Evolutionary conservation across 805 yeast species (phyloP), one percentile per base, ranked within the genome.

Genomic region (Kodamaea jinghongensis): DNA sequence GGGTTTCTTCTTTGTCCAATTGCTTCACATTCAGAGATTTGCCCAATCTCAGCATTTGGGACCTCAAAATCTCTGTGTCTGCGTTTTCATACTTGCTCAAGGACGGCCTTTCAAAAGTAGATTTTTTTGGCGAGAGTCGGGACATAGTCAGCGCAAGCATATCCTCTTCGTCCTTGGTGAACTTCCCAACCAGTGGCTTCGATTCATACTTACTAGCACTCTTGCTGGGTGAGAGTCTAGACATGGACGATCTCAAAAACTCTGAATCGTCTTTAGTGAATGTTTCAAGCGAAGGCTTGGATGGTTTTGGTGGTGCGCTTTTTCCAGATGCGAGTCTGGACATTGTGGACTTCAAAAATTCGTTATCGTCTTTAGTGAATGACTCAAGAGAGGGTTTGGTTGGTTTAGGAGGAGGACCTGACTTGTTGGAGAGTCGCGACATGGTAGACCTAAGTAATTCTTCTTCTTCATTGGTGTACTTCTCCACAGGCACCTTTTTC

Each of bases 31-130:
- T 32, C n/a, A 28, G 26, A 4, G 32, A 32, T 8, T 36, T 41
- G 7, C 52, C 60, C 29, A 63, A 44, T 41, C 47, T 55, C 27
- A 46, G 48, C 48, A 61, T 48, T 36, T 61, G 66, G 2, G 51
- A 28, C 32, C 50, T 42, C 36, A 63, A 47, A 5, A 46, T 38
- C 33, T 55, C 55, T 4, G 56, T 39, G 28, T 63, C 67, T 22
- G 41, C 39, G 10, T 39, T 40, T 35, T 54, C 52, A 38, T 55
- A 61, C 12, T 44, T 45, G 6, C 44, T 44, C 29, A 51, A 38
- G 6, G 52, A 37, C 8, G 52, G 46, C 33, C 49, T 50, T 27
- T 42, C 42, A 11, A 46, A 29, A 3, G 51, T 48, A 12, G 12
- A 13, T 15, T 29, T 34, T 31, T 36, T 45, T 10, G 40, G 37